Conservation (phyloP, 495 filamentous ascomycete species). For the Penicillium malachiteum region DNA sequence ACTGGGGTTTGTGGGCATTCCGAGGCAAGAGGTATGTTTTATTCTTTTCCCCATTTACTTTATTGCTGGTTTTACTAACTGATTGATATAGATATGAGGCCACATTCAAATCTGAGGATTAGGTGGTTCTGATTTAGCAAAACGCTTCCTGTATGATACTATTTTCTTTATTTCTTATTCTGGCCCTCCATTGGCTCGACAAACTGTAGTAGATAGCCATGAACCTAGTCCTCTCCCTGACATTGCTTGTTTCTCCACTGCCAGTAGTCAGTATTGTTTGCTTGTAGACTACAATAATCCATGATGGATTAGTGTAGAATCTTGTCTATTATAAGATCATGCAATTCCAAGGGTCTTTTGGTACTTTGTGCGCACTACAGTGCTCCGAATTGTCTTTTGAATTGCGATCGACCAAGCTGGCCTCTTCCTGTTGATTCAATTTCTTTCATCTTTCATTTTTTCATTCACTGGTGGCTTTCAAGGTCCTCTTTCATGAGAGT, state of each 20-base stretch:
- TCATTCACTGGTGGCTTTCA: background rate
- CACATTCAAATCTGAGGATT: conserved; percentile 23
- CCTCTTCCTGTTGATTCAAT: too few relatives aligned
- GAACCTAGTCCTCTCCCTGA: background rate
- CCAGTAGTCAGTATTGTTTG: background rate
- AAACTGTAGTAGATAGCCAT: conserved; percentile 12
- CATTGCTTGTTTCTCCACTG: conserved; percentile 1
- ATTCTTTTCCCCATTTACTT: background rate
- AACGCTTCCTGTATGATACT: conserved; percentile 27
- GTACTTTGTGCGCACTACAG: too few relatives aligned
- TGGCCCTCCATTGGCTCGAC: background rate
- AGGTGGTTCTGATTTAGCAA: conserved; percentile 6
- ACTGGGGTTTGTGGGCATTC: conserved; percentile 97
- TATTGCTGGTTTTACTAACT: conserved; percentile 7
- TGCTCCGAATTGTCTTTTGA: too few relatives aligned
- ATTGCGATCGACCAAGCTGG: background rate
- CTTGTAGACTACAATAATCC: too few relatives aligned
- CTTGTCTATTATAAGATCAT: too few relatives aligned
- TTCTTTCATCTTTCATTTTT: too few relatives aligned
- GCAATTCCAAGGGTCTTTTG: too few relatives aligned
- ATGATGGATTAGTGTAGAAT: too few relatives aligned
- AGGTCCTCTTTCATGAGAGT: too few relatives aligned
- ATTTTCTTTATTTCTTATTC: background rate
- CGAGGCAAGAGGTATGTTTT: conserved; percentile 86
- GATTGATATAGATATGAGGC: conserved; percentile 44